A percentile compares a stretch with the other conserved stretches of the same genome.
phyloP scores from a whole-genome alignment of 805 yeast genomes.

The Maudiozyma turicensis region DNA sequence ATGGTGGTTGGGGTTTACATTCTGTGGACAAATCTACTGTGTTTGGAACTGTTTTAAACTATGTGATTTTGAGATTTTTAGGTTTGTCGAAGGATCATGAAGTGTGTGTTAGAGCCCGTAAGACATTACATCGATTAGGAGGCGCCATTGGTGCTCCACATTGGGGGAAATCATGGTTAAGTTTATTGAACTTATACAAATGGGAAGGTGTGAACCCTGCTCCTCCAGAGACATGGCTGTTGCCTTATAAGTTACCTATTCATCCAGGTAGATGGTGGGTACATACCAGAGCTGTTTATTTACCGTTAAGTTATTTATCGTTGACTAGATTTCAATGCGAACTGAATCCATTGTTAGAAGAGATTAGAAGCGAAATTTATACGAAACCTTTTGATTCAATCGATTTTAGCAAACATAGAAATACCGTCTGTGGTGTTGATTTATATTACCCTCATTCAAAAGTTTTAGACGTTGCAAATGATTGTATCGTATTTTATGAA shows the following conservation, averaged over 20 bases:
- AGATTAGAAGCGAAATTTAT: slow-evolving; percentile 75
- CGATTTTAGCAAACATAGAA: slow-evolving; percentile 61
- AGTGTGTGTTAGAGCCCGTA: slow-evolving; percentile 67
- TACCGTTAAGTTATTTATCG: slow-evolving; percentile 76
- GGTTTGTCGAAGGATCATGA: slow-evolving; percentile 71
- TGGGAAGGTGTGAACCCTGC: slow-evolving; percentile 99
- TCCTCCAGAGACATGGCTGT: slow-evolving; percentile 87
- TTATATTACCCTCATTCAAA: slow-evolving; percentile 86
- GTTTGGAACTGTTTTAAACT: slow-evolving; percentile 86
- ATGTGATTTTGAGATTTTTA: slow-evolving; percentile 66
- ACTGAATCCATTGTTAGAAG: slow-evolving; percentile 51
- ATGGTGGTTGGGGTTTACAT: slow-evolving; percentile 99
- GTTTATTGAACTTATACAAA: slow-evolving; percentile 66
- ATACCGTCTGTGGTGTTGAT: slow-evolving; percentile 85
- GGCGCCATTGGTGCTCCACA: slow-evolving; percentile 90
- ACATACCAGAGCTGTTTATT: slow-evolving; percentile 85
- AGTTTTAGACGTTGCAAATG: slow-evolving; percentile 53
- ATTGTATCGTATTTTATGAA: slow-evolving; percentile 54
- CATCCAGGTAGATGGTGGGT: slow-evolving; percentile 99
- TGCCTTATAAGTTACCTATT: slow-evolving; percentile 72
- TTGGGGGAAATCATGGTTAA: slow-evolving; percentile 95
- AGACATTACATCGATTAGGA: slow-evolving; percentile 60
- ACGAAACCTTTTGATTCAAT: slow-evolving; percentile 52
- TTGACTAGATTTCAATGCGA: slow-evolving; percentile 46
- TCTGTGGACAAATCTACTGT: slow-evolving; percentile 88